These are phyloP conservation scores for Raphanus raphanistrum DNA, from an alignment of 345 rosid species.

Conservation along the genomic window DNA sequence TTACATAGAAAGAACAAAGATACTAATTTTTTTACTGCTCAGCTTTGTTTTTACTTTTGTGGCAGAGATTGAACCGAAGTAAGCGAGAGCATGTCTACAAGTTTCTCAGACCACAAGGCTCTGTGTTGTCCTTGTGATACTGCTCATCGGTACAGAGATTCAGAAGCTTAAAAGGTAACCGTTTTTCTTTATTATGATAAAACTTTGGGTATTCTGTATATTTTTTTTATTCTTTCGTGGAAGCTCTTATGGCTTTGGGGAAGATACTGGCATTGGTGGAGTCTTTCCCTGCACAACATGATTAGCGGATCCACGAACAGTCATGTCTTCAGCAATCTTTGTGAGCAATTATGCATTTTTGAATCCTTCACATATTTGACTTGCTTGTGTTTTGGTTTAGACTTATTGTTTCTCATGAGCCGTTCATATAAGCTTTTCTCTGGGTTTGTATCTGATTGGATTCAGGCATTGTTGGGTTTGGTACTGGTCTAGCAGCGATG, in stretches of 20 bases:
- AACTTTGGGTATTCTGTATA: slow-evolving; percentile 42
- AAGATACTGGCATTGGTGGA: slow-evolving; percentile 89
- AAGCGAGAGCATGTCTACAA: slow-evolving; percentile 90
- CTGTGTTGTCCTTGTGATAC: slow-evolving; percentile 91
- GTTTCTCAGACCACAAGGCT: slow-evolving; percentile 92
- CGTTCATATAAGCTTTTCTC: no score
- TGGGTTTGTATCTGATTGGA: no score
- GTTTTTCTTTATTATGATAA: slow-evolving; percentile 30
- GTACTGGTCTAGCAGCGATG: slow-evolving; percentile 89
- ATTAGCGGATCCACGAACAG: slow-evolving; percentile 69
- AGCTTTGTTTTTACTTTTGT: not conserved
- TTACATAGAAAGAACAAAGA: not conserved
- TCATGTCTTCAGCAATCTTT: slow-evolving; percentile 81
- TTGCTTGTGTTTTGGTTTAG: not conserved
- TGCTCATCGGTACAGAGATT: slow-evolving; percentile 87
- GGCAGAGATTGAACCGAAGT: slow-evolving; percentile 81
- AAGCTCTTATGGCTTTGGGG: slow-evolving; percentile 80
- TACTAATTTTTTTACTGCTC: not conserved
- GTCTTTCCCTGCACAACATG: slow-evolving; percentile 86
- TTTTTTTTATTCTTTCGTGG: slow-evolving; percentile 15
- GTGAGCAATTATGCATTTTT: slow-evolving; percentile 63
- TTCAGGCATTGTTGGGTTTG: slow-evolving; percentile 54
- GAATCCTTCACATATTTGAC: not conserved
- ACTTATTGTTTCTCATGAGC: no score
- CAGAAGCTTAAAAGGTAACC: slow-evolving; percentile 88